These are phyloP conservation scores for Wickerhamomyces sp. DNA, from an alignment of 1,139 yeast genomes.

Conservation along the genomic window DNA sequence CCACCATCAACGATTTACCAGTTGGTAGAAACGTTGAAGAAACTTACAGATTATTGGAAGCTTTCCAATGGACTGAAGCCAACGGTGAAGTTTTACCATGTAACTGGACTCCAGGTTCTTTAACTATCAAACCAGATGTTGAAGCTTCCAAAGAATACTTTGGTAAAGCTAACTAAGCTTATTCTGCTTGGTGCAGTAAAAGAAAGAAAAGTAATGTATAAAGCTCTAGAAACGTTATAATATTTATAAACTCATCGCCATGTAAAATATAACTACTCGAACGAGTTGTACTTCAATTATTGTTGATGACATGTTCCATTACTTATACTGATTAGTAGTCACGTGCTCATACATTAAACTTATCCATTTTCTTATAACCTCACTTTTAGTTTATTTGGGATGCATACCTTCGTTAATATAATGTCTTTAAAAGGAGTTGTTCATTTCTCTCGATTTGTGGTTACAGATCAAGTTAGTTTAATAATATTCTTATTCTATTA, in stretches of 20 bases:
- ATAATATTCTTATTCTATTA: slow-evolving; percentile 3
- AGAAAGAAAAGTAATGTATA: neutral
- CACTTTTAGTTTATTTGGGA: no score
- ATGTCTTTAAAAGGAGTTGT: slow-evolving; percentile 21
- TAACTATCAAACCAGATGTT: slow-evolving; percentile 89
- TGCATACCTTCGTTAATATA: no score
- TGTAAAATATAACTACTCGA: neutral
- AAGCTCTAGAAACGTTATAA: neutral
- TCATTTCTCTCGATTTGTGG: slow-evolving; percentile 51
- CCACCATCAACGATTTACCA: slow-evolving; percentile 96
- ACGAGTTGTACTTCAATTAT: no score
- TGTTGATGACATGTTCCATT: no score
- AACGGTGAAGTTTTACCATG: slow-evolving; percentile 99
- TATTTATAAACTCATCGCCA: neutral
- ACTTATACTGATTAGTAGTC: no score
- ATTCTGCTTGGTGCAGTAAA: slow-evolving; percentile 5
- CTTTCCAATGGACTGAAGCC: slow-evolving; percentile 98
- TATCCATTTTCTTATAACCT: no score
- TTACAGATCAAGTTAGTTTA: slow-evolving; percentile 53
- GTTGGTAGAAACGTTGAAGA: slow-evolving; percentile 99
- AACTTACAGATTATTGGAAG: slow-evolving; percentile 94
- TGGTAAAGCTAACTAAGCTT: slow-evolving; percentile 45
- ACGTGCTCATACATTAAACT: no score
- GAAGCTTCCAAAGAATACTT: slow-evolving; percentile 81
- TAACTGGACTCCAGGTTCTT: slow-evolving; percentile 98